These are phyloP conservation scores for Clarireedia paspali DNA, from an alignment of 2,329 filamentous ascomycete genomes.

Conservation along the genomic window DNA sequence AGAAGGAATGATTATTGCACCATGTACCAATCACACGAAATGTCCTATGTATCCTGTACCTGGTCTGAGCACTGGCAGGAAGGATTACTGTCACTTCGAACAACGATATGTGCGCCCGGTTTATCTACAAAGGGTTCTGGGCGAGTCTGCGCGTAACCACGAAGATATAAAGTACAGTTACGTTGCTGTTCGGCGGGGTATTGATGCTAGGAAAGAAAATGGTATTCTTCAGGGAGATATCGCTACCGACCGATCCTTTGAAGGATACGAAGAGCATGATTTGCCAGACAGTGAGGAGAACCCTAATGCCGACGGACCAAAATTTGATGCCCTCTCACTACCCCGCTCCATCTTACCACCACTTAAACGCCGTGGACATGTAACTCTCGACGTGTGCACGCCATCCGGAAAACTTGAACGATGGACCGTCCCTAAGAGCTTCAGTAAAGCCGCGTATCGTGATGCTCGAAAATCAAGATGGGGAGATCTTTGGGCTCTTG, in stretches of 20 bases:
- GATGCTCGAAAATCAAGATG: conserved; percentile 85
- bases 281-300: conserved; percentile 19
- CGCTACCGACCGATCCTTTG: conserved; percentile 60
- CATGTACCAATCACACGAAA: conserved; percentile 79
- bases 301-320: conserved; percentile 16
- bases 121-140: conserved; percentile 72
- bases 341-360: conserved; percentile 74
- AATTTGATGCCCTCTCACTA: conserved; percentile 54
- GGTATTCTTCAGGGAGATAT: conserved; percentile 42
- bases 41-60: conserved; percentile 82
- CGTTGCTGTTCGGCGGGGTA: conserved; percentile 73
- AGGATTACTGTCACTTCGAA: conserved; percentile 84
- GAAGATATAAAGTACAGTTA: conserved; percentile 92
- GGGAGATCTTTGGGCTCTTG: conserved; percentile 94
- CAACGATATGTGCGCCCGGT: conserved; percentile 81
- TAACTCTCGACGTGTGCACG: conserved; percentile 87
- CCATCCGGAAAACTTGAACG: conserved; percentile 78
- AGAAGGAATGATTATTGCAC: conserved; percentile 57
- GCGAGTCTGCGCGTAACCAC: conserved; percentile 64
- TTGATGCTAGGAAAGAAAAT: conserved; percentile 37
- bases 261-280: conserved; percentile 55
- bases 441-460: conserved; percentile 74
- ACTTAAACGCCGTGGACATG: conserved; percentile 80
- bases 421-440: conserved; percentile 84
- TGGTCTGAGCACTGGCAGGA: conserved; percentile 64